Percentiles rank a stretch among this genome's conserved stretches.
phyloP scores from a whole-genome alignment of 2,329 filamentous ascomycete species.

The Arthrobotrys sinensis region DNA sequence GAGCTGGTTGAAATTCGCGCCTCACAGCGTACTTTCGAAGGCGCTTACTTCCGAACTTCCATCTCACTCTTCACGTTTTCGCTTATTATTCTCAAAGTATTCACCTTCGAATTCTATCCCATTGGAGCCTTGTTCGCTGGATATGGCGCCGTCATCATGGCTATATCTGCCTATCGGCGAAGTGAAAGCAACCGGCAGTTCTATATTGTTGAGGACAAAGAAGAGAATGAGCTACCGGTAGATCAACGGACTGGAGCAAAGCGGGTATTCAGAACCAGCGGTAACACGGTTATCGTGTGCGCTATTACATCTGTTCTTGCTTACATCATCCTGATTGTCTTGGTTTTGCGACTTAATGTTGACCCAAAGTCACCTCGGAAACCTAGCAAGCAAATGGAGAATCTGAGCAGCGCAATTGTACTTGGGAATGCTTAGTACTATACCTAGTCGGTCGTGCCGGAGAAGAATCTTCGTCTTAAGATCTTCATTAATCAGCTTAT shows the following conservation, averaged over 20 bases:
- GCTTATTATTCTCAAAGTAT: constrained; percentile 94
- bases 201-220: constrained; percentile 71
- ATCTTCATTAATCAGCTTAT: neutral
- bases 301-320: constrained; percentile 41
- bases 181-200: constrained; percentile 96
- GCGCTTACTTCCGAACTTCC: constrained; percentile 94
- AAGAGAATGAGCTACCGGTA: constrained; percentile 51
- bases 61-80: constrained; percentile 96
- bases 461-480: too few species aligned
- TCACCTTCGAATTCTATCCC: constrained; percentile 94
- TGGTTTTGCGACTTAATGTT: constrained; percentile 38
- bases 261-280: constrained; percentile 56
- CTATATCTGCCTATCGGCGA: constrained; percentile 86
- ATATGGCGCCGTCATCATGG: constrained; percentile 87
- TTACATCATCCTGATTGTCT: constrained; percentile 29
- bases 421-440: constrained; percentile 8
- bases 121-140: constrained; percentile 96
- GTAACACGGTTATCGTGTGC: constrained; percentile 59
- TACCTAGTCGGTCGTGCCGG: neutral
- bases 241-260: constrained; percentile 25
- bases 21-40: constrained; percentile 95
- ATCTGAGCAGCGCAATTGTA: constrained; percentile 26
- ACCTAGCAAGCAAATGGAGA: constrained; percentile 12
- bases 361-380: constrained; percentile 30
- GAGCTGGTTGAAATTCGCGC: constrained; percentile 96